phyloP scores from a whole-genome alignment of 2,329 filamentous ascomycete genomes.

The Madurella mycetomatis region DNA sequence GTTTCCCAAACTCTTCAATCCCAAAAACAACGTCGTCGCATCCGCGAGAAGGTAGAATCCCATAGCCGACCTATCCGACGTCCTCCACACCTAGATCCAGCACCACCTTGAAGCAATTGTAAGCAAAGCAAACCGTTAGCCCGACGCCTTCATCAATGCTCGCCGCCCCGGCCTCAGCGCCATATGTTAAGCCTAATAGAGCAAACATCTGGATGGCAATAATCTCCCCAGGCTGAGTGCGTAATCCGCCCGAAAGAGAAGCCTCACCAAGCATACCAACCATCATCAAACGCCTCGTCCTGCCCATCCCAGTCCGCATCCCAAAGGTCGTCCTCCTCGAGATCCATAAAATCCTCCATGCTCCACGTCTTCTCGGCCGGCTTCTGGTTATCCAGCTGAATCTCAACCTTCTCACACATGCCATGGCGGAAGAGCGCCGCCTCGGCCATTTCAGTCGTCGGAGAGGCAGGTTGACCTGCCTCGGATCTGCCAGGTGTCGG shows the following conservation, averaged over 20 bases:
- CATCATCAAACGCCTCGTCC: slow-evolving; percentile 20
- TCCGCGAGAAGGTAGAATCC: no score
- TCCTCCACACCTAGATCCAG: not conserved
- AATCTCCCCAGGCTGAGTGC: not conserved
- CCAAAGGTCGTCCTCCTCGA: slow-evolving; percentile 45
- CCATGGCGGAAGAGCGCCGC: slow-evolving; percentile 46
- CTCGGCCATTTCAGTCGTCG: slow-evolving; percentile 10
- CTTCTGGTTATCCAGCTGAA: slow-evolving; percentile 72
- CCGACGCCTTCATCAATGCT: not conserved
- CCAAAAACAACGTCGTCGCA: no score
- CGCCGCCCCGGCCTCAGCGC: not conserved
- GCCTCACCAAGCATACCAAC: slow-evolving; percentile 23
- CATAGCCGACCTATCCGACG: not conserved
- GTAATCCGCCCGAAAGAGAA: not conserved
- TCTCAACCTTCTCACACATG: slow-evolving; percentile 64
- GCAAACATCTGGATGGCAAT: not conserved
- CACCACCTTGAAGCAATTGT: not conserved
- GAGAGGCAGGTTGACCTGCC: not conserved
- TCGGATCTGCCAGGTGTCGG: not conserved
- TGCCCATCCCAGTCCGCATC: slow-evolving; percentile 49
- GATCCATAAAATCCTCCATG: slow-evolving; percentile 68
- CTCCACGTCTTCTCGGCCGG: slow-evolving; percentile 62
- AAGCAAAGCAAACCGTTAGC: not conserved
- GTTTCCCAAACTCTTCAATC: no score
- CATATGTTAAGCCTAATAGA: not conserved